Conservation (phyloP, 73 alveolate species). For the Paramecium biaurelia region DNA sequence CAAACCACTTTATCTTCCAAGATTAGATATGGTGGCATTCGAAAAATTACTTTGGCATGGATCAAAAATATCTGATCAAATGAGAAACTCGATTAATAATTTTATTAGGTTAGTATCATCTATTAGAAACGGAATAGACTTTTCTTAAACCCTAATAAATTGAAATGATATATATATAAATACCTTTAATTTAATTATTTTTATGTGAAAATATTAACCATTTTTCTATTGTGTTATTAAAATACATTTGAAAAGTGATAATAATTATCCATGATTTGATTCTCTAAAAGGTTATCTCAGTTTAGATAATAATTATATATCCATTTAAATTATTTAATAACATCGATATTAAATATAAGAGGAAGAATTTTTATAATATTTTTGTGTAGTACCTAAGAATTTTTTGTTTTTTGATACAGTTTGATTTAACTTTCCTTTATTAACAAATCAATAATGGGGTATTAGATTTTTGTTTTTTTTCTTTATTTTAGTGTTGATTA, state of each 20-base stretch:
- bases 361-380: not conserved
- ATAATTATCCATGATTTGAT: not conserved
- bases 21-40: not conserved
- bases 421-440: not conserved
- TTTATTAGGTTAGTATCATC: not conserved
- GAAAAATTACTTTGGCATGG: constrained; percentile 31
- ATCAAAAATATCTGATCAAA: not conserved
- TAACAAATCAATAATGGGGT: not conserved
- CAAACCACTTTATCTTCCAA: not conserved
- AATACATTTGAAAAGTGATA: not conserved
- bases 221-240: not conserved
- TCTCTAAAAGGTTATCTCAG: not conserved
- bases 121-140: not conserved
- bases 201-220: not conserved
- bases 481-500: not conserved
- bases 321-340: not conserved
- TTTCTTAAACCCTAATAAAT: not conserved
- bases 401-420: not conserved
- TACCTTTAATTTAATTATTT: not conserved
- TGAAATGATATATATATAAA: not conserved
- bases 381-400: not conserved
- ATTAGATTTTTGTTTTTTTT: not conserved
- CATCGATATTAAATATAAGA: too few relatives aligned
- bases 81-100: not conserved
- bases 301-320: too few relatives aligned